phyloP scores from a whole-genome alignment of 306 rosid genomes.

The Gastrolobium villosum region DNA sequence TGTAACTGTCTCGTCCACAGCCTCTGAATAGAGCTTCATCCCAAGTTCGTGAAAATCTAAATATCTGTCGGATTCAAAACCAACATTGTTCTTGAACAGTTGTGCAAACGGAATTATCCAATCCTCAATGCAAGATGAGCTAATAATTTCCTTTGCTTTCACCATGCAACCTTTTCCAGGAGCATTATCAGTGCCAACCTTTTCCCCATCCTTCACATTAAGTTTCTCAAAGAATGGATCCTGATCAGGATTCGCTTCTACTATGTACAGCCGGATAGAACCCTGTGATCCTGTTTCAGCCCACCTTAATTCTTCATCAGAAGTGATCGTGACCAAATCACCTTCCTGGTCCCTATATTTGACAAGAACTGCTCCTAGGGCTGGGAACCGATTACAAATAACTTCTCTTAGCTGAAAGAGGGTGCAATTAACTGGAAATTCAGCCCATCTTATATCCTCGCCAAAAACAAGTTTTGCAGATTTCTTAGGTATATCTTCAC shows the following conservation, averaged over 20 bases:
- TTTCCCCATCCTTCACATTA: constrained; percentile 44
- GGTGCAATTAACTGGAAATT: constrained; percentile 77
- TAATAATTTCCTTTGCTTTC: constrained; percentile 58
- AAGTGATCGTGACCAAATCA: constrained; percentile 89
- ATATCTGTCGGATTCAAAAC: constrained; percentile 81
- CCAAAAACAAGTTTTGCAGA: constrained; percentile 83
- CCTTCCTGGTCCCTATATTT: constrained; percentile 92
- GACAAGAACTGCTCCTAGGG: constrained; percentile 73
- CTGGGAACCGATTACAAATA: constrained; percentile 71
- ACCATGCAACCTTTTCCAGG: constrained; percentile 56
- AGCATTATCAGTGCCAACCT: constrained; percentile 40
- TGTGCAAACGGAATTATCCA: constrained; percentile 88
- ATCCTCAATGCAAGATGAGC: constrained; percentile 82
- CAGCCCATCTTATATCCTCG: constrained; percentile 89
- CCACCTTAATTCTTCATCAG: constrained; percentile 80
- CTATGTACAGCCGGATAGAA: constrained; percentile 73
- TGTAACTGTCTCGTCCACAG: constrained; percentile 89
- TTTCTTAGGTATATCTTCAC: constrained; percentile 64
- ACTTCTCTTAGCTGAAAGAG: constrained; percentile 79
- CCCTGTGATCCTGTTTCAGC: constrained; percentile 79
- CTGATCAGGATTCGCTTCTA: constrained; percentile 70
- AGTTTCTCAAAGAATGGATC: constrained; percentile 72
- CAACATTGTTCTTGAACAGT: constrained; percentile 78
- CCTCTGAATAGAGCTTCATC: constrained; percentile 91
- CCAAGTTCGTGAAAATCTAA: constrained; percentile 89